Conservation (phyloP, 106 monocot species). For the Dendrobium catenatum region DNA sequence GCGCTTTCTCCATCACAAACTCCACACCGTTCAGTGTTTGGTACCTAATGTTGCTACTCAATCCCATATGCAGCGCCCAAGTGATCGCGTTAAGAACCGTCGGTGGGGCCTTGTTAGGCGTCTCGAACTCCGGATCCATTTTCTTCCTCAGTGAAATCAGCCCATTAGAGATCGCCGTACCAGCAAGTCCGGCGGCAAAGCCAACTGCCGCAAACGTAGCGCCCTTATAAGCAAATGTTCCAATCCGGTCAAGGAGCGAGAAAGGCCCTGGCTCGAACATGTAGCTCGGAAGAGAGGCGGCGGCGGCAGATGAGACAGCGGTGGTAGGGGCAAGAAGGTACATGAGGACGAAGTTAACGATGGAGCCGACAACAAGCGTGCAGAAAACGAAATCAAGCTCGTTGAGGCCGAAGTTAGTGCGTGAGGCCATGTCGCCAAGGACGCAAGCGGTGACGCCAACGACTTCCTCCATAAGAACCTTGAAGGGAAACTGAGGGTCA, state of each 20-base stretch:
- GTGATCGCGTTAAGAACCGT: conserved; percentile 59
- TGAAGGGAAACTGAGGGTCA: conserved; percentile 64
- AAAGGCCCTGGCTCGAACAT: conserved; percentile 56
- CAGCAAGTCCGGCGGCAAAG: conserved; percentile 48
- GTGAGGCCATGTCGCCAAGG: conserved; percentile 69
- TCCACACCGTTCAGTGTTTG: conserved; percentile 67
- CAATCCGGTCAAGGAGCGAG: conserved; percentile 22
- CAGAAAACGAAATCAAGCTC: conserved; percentile 83
- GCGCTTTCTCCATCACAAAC: conserved; percentile 35
- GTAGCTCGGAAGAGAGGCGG: conserved; percentile 38
- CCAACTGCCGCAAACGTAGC: conserved; percentile 45
- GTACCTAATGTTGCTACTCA: conserved; percentile 72
- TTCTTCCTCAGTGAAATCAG: conserved; percentile 47
- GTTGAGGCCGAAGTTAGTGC: conserved; percentile 66
- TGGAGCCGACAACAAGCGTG: conserved; percentile 66
- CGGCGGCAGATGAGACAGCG: conserved; percentile 12
- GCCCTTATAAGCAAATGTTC: conserved; percentile 53
- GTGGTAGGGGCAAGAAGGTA: conserved; percentile 51
- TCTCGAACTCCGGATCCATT: conserved; percentile 64
- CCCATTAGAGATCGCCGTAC: conserved; percentile 53
- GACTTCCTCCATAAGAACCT: conserved; percentile 73
- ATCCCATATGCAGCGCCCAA: conserved; percentile 63
- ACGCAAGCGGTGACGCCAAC: conserved; percentile 57
- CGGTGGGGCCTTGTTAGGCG: conserved; percentile 62
- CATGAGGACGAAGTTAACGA: conserved; percentile 62